phyloP scores from a whole-genome alignment of 1,284 basidiomycete species.

The Heterobasidion annosum region DNA sequence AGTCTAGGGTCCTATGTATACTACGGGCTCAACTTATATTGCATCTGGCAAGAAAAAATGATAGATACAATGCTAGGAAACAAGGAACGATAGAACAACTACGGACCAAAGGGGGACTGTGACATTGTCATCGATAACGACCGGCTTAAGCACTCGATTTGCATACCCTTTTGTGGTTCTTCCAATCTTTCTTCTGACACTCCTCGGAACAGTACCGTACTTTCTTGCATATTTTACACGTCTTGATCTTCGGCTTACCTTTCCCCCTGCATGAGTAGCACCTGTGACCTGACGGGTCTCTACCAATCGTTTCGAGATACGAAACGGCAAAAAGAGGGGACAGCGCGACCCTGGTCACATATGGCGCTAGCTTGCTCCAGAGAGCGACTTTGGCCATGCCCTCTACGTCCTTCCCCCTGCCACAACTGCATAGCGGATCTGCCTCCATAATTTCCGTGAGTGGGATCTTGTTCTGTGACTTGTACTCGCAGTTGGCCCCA shows the following conservation, averaged over 20 bases:
- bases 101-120: too few relatives aligned
- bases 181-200: constrained; percentile 22
- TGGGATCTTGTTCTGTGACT: constrained; percentile 15
- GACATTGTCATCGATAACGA: too few relatives aligned
- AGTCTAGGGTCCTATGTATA: too few relatives aligned
- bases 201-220: constrained; percentile 19
- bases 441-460: constrained; percentile 16
- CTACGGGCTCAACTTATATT: too few relatives aligned
- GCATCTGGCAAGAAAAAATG: too few relatives aligned
- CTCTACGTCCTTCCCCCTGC: constrained; percentile 23
- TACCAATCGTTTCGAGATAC: constrained; percentile 22
- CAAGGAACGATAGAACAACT: too few relatives aligned
- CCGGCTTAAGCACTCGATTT: not conserved
- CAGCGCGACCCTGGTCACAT: constrained; percentile 23
- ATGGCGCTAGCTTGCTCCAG: constrained; percentile 22
- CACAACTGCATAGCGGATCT: constrained; percentile 26
- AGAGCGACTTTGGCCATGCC: constrained; percentile 15
- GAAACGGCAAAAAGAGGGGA: constrained; percentile 27
- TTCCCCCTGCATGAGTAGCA: constrained; percentile 19
- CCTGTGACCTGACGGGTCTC: constrained; percentile 12
- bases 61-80: too few relatives aligned
- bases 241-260: constrained; percentile 14
- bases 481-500: constrained; percentile 33
- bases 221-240: constrained; percentile 15
- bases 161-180: constrained; percentile 14